phyloP scores from a whole-genome alignment of 805 yeast genomes.

The Zygotorulaspora florentina region DNA sequence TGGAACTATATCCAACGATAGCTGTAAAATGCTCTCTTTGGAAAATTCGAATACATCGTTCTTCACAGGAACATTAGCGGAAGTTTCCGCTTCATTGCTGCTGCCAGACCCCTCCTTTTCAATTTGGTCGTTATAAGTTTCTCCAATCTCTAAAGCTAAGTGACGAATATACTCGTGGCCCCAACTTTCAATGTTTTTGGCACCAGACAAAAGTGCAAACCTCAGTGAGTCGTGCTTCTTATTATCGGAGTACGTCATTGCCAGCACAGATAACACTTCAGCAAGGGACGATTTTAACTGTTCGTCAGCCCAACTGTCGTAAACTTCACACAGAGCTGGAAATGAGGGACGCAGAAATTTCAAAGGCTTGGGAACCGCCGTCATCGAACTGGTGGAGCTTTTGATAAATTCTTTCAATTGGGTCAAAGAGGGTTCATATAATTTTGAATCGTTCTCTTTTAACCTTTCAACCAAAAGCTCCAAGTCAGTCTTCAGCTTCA shows the following conservation, averaged over 20 bases:
- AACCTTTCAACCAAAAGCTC: conserved; percentile 83
- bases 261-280: conserved; percentile 86
- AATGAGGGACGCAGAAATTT: conserved; percentile 90
- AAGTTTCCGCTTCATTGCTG: conserved; percentile 9
- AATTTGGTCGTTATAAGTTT: conserved; percentile 59
- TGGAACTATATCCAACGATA: conserved; percentile 78
- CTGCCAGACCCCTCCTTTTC: conserved; percentile 35
- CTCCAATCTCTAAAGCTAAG: conserved; percentile 91
- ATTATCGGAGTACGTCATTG: conserved; percentile 87
- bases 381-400: conserved; percentile 96
- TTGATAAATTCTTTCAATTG: conserved; percentile 73
- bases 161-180: conserved; percentile 98
- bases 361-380: conserved; percentile 98
- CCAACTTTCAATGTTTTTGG: conserved; percentile 73
- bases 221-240: conserved; percentile 75
- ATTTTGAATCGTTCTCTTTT: conserved; percentile 43
- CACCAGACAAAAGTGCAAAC: conserved; percentile 64
- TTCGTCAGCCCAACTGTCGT: conserved; percentile 59
- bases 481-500: conserved; percentile 76
- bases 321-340: conserved; percentile 59
- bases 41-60: conserved; percentile 26
- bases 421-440: conserved; percentile 59
- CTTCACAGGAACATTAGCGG: conserved; percentile 15
- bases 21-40: conserved; percentile 47
- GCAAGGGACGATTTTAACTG: conserved; percentile 58